phyloP scores from a whole-genome alignment of 345 rosid genomes.

The Eucalyptus globulus region DNA sequence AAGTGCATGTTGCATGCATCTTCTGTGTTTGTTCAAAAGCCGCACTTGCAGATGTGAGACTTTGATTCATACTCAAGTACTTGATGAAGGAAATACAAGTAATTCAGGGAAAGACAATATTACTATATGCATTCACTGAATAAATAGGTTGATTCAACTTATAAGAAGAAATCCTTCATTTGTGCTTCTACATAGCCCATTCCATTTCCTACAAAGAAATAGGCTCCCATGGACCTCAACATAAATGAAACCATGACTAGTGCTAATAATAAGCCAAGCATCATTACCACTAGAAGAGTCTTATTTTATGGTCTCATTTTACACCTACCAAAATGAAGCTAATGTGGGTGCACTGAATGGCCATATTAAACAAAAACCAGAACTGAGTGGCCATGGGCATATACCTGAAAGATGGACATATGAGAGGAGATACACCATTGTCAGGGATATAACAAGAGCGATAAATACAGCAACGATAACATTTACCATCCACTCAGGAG shows the following conservation, averaged over 20 bases:
- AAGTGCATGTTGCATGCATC: neutral
- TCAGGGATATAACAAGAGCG: slow-evolving; percentile 55
- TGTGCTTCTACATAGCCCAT: neutral
- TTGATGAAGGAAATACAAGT: neutral
- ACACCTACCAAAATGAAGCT: neutral
- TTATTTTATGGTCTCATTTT: neutral
- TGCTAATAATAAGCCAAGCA: neutral
- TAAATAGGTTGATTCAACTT: neutral
- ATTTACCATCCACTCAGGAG: slow-evolving; percentile 87
- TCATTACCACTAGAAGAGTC: neutral
- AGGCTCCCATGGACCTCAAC: neutral
- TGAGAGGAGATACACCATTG: slow-evolving; percentile 71
- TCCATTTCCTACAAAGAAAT: neutral
- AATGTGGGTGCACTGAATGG: neutral
- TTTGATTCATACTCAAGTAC: neutral
- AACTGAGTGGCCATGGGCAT: neutral
- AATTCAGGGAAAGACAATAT: neutral
- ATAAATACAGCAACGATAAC: slow-evolving; percentile 35
- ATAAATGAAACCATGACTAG: neutral
- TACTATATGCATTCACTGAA: neutral
- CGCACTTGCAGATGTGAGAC: neutral
- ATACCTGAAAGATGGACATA: slow-evolving; percentile 87
- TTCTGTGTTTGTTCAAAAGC: neutral
- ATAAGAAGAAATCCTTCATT: neutral
- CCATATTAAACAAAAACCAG: neutral